These are phyloP conservation scores for Cafeteria roenbergensis DNA, from an alignment of 108 stramenopile species.

Conservation along the genomic window DNA sequence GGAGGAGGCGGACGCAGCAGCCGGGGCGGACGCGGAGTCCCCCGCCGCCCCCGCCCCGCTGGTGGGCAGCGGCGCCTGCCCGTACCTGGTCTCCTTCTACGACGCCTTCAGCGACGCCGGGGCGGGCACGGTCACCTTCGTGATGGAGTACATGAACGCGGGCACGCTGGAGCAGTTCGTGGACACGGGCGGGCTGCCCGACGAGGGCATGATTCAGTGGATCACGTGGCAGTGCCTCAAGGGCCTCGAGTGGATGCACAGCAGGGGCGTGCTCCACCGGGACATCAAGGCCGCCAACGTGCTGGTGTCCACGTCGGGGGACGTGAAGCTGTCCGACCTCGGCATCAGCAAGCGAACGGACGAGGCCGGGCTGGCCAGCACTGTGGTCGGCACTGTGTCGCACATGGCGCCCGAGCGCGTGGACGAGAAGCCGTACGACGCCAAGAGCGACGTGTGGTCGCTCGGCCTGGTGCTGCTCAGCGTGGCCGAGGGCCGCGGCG, in stretches of 20 bases:
- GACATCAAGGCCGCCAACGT: constrained; percentile 38
- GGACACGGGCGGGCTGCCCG: constrained; percentile 25
- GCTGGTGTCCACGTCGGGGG: constrained; percentile 26
- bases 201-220: constrained; percentile 20
- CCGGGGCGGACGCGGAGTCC: not conserved
- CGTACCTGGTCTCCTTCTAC: constrained; percentile 39
- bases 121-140: constrained; percentile 28
- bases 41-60: not conserved
- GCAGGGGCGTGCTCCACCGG: constrained; percentile 20
- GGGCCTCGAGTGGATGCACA: constrained; percentile 28
- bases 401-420: constrained; percentile 53
- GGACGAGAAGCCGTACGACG: constrained; percentile 35
- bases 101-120: constrained; percentile 36
- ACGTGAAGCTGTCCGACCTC: constrained; percentile 35
- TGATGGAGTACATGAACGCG: constrained; percentile 47
- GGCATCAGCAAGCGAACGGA: constrained; percentile 28
- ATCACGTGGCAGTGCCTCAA: constrained; percentile 9
- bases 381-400: constrained; percentile 53
- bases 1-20: constrained; percentile 3
- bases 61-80: constrained; percentile 16
- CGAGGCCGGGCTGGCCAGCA: constrained; percentile 14
- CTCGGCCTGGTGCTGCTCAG: constrained; percentile 76
- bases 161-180: constrained; percentile 37
- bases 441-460: constrained; percentile 41
- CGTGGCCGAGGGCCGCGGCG: constrained; percentile 62